Evolutionary conservation across 2,329 filamentous ascomycete genomes (phyloP).

Genomic region (Fusarium devonianum): DNA sequence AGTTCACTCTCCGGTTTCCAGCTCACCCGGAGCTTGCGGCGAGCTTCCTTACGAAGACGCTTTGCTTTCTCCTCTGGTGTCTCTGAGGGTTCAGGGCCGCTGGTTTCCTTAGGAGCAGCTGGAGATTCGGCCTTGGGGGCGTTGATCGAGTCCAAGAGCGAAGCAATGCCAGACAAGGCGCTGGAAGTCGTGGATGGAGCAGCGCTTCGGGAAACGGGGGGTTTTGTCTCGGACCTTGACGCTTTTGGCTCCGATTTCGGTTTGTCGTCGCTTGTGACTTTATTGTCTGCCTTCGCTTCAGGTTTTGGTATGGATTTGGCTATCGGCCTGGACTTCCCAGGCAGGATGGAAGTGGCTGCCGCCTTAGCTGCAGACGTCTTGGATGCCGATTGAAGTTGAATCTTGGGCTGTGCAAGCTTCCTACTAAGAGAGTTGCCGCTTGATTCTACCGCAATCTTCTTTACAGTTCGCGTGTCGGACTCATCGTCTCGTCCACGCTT

Average conservation of each 20-base stretch:
- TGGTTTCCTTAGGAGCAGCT: conserved; percentile 60
- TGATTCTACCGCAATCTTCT: conserved; percentile 53
- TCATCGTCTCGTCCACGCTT: conserved; percentile 54
- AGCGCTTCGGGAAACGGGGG: conserved; percentile 41
- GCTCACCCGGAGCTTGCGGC: conserved; percentile 72
- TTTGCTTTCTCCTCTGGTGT: conserved; percentile 72
- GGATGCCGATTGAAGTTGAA: conserved; percentile 41
- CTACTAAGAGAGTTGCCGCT: conserved; percentile 49
- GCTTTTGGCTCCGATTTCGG: conserved; percentile 42
- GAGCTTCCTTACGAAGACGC: conserved; percentile 74
- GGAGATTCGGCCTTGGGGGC: conserved; percentile 51
- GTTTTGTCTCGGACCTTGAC: conserved; percentile 43
- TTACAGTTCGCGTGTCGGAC: conserved; percentile 48
- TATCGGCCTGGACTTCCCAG: conserved; percentile 56
- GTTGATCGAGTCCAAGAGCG: conserved; percentile 60
- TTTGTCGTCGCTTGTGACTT: conserved; percentile 44
- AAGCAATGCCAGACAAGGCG: conserved; percentile 59
- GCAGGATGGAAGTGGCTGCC: conserved; percentile 49
- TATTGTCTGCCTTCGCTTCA: conserved; percentile 41
- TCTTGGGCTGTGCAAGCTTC: conserved; percentile 50
- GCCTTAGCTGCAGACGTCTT: conserved; percentile 45
- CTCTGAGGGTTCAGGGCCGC: conserved; percentile 62
- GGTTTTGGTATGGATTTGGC: conserved; percentile 53
- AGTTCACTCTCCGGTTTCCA: conserved; percentile 75
- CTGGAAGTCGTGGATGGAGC: conserved; percentile 45